Conservation (phyloP, 139 green algal species). For the Coelastrella sp. region DNA sequence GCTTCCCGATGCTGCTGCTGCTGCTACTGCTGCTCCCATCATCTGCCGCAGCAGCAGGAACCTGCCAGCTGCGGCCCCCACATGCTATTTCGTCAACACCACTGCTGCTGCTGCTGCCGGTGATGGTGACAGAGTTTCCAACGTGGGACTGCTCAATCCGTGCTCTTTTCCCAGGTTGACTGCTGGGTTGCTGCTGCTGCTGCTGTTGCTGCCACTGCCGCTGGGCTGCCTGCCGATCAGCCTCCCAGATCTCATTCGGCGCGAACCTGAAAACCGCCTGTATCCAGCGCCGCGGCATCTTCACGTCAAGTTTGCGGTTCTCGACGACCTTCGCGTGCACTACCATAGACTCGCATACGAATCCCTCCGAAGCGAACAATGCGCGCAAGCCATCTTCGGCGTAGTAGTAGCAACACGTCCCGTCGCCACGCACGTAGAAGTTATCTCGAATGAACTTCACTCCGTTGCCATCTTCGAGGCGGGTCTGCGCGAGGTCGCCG, state of each 20-base stretch:
- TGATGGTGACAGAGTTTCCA: not conserved
- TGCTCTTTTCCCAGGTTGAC: not conserved
- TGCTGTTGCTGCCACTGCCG: slow-evolving; percentile 19
- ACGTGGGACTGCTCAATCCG: not conserved
- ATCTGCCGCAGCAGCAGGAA: not conserved
- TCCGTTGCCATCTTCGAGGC: slow-evolving; percentile 52
- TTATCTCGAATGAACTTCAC: slow-evolving; percentile 66
- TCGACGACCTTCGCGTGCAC: slow-evolving; percentile 67
- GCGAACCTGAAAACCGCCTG: slow-evolving; percentile 73
- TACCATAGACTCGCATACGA: slow-evolving; percentile 60
- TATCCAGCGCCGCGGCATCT: slow-evolving; percentile 85
- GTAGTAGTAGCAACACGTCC: slow-evolving; percentile 91
- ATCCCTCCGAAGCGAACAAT: slow-evolving; percentile 73
- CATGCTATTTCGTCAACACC: not conserved
- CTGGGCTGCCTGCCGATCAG: slow-evolving; percentile 4
- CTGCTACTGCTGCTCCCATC: not conserved
- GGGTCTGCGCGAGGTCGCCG: slow-evolving; percentile 77
- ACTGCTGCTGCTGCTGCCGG: not conserved
- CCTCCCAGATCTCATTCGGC: not conserved
- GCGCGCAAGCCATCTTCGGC: slow-evolving; percentile 53
- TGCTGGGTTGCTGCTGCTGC: slow-evolving; percentile 20
- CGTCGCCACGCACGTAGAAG: slow-evolving; percentile 87
- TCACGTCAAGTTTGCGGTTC: slow-evolving; percentile 72
- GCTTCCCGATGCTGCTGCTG: not conserved
- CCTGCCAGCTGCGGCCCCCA: not conserved